Base-by-base conservation (phyloP, 1,284 basidiomycete species). In the Ceratobasidium sp. region DNA sequence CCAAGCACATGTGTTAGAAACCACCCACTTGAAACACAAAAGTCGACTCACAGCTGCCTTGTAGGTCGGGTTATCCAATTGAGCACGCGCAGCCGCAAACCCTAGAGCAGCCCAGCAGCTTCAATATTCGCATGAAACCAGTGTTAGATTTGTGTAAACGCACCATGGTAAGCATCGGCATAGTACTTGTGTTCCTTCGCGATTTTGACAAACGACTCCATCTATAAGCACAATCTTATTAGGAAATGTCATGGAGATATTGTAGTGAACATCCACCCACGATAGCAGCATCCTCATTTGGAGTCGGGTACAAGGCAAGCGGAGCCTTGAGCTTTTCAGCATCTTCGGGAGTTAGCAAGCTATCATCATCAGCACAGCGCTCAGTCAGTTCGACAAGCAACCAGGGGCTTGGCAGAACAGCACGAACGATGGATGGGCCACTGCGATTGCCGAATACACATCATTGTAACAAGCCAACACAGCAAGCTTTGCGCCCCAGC, bases 161-260 rank as follows among this genome's bases (percentile, higher is more conserved):
- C 11, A 67, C 63, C 63, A 23, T 67, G 63, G 32, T 41, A 55
- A 28, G 50, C 49, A 9, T 55, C 50, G 6, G 63, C 38, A 54
- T 67, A 67, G 6, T 41, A 35, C 63, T 67, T 67, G 50, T 67
- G 55, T n/a, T 67, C 63, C 23, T 54, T 54, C n/a, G 63, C 63
- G 18, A 54, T 67, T n/a, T 54, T 67, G 11, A 52, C 35, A 21
- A 67, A 67, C 14, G 63, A 50, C 44, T 67, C 49, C 63, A 67
- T 38, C 63, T 67, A 32, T 11, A 5, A 49, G 11, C 46, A 21
- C 16, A 30, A 43, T 47, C 14, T 43, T 8, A n/a, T 43, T 9
- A 38, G 16, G 35, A 8, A 50, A 21, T 18, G 30, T 41, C 8
- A 16, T 26, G 4, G 7, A 38, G 6, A 14, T 44, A 6, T 44